These are phyloP conservation scores for Thamnidium elegans DNA, from an alignment of 192 early-diverging fungal genomes.

Conservation along the genomic window DNA sequence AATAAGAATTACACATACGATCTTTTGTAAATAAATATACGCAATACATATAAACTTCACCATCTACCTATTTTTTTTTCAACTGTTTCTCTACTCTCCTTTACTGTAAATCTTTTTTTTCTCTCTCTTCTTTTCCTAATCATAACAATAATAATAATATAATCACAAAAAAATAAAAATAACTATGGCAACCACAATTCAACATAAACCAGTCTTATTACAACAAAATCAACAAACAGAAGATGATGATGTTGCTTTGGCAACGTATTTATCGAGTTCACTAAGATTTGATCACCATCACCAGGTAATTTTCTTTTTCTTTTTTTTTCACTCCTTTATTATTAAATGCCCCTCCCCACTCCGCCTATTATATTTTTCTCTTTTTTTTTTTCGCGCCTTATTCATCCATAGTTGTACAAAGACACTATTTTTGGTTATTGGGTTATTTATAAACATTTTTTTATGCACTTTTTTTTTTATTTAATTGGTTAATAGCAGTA, in stretches of 20 bases:
- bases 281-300: constrained; percentile 11
- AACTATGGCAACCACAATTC: neutral
- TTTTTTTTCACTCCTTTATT: constrained; percentile 4
- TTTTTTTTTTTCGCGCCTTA: constrained; percentile 6
- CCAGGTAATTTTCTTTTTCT: constrained; percentile 17
- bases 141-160: no score
- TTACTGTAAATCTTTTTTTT: no score
- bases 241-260: constrained; percentile 26
- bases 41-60: no score
- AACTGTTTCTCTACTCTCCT: no score
- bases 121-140: no score
- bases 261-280: constrained; percentile 16
- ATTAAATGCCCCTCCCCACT: neutral
- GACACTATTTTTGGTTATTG: constrained; percentile 20
- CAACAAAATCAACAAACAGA: constrained; percentile 10
- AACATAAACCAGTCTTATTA: neutral
- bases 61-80: no score
- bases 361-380: no score
- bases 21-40: no score
- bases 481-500: neutral
- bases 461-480: constrained; percentile 19
- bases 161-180: neutral
- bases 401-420: neutral
- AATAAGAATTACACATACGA: no score
- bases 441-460: constrained; percentile 11